Percentiles rank a stretch among this genome's conserved stretches.
Conservation (phyloP, 2,329 filamentous ascomycete genomes). For the Falciphora oryzae region DNA sequence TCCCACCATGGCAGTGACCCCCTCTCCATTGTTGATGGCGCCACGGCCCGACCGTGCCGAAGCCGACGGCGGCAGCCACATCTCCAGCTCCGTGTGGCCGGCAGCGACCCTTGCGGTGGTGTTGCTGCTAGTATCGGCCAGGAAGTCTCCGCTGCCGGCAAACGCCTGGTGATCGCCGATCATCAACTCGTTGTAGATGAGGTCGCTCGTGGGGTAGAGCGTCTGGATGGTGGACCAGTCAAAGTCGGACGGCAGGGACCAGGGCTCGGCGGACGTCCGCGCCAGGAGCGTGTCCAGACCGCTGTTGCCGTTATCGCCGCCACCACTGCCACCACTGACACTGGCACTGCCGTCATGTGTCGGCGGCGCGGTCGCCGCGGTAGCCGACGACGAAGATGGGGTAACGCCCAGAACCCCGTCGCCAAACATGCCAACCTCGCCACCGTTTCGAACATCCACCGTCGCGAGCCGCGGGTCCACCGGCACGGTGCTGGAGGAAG, state of each 20-base stretch:
- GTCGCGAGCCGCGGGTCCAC: too few species aligned
- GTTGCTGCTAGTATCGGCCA: too few species aligned
- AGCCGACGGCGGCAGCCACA: background rate
- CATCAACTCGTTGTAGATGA: conserved; percentile 50
- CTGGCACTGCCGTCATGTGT: background rate
- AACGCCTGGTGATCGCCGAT: conserved; percentile 23
- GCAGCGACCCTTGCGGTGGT: conserved; percentile 8
- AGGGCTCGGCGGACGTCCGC: conserved; percentile 15
- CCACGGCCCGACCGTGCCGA: background rate
- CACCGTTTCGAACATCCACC: too few species aligned
- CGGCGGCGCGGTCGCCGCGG: too few species aligned
- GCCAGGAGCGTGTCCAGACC: background rate
- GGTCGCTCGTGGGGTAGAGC: conserved; percentile 51
- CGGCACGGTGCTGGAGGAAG: too few species aligned
- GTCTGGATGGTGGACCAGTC: conserved; percentile 47
- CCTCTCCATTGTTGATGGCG: background rate
- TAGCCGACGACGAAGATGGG: too few species aligned
- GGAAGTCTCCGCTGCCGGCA: conserved; percentile 14
- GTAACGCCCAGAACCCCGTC: too few species aligned
- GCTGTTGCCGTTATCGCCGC: conserved; percentile 3
- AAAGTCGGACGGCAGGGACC: conserved; percentile 38
- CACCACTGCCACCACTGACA: conserved; percentile 3
- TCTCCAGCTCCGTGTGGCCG: background rate
- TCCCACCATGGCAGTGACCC: too few species aligned
- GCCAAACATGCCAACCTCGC: too few species aligned